Percentiles rank a stretch among this genome's conserved stretches.
Conservation (phyloP, 148 eudicot species). For the Nepenthes gracilis region DNA sequence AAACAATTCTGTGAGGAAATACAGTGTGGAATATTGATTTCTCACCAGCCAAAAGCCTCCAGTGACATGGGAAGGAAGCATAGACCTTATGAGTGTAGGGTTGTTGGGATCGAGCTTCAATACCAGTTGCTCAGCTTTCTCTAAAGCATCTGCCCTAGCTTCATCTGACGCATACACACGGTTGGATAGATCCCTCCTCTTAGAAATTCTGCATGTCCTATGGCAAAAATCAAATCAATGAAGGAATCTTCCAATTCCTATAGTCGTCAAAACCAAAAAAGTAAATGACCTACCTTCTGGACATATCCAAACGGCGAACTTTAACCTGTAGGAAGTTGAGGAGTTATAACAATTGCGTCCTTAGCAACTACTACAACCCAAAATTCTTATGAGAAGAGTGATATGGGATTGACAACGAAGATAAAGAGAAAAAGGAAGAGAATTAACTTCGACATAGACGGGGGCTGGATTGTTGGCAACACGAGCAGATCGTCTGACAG, state of each 20-base stretch:
- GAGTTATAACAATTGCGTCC: too few species aligned
- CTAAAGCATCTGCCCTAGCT: slow-evolving; percentile 30
- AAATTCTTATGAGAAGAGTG: neutral
- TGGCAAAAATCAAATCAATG: neutral
- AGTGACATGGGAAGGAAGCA: slow-evolving; percentile 74
- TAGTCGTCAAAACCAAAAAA: neutral
- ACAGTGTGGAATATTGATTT: too few species aligned
- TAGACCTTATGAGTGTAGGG: slow-evolving; percentile 49
- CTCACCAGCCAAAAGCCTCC: slow-evolving; percentile 90
- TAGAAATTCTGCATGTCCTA: slow-evolving; percentile 24
- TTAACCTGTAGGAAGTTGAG: slow-evolving; percentile 9
- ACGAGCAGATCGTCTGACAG: slow-evolving; percentile 72
- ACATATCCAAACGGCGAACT: slow-evolving; percentile 13
- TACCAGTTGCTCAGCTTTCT: slow-evolving; percentile 49
- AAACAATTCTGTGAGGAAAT: too few species aligned
- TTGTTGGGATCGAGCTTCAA: slow-evolving; percentile 22
- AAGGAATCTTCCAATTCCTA: neutral
- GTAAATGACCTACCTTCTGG: slow-evolving; percentile 14
- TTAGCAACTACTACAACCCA: neutral
- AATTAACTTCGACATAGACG: slow-evolving; percentile 38
- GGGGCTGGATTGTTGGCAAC: slow-evolving; percentile 56
- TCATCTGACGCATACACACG: slow-evolving; percentile 53
- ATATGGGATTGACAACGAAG: neutral
- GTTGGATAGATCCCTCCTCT: slow-evolving; percentile 35
- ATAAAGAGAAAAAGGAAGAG: neutral